Evolutionary conservation across 331 rosid genomes (phyloP).

Genomic region (Cucumis variabilis): DNA sequence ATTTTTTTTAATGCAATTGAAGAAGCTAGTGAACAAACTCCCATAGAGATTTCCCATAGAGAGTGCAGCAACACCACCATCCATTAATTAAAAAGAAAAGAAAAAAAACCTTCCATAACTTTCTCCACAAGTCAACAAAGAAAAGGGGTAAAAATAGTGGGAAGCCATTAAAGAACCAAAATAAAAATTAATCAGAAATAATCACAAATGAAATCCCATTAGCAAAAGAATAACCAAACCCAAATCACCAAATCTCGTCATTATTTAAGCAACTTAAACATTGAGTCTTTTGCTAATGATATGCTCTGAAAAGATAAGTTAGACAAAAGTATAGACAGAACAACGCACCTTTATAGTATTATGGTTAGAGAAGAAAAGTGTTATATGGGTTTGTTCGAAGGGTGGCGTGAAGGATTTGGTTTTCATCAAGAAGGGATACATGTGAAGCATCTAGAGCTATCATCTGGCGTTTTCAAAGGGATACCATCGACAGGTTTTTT

Average conservation of each 20-base stretch:
- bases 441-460: too few species aligned
- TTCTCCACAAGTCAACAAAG: conserved; percentile 21
- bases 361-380: too few species aligned
- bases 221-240: not conserved
- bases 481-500: too few species aligned
- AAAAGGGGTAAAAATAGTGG: not conserved
- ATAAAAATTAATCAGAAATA: not conserved
- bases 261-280: not conserved
- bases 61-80: not conserved
- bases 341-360: too few species aligned
- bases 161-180: conserved; percentile 11
- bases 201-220: conserved; percentile 12
- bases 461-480: too few species aligned
- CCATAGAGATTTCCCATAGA: conserved; percentile 5
- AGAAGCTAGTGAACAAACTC: not conserved
- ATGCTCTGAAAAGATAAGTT: too few species aligned
- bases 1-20: not conserved
- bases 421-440: too few species aligned
- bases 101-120: not conserved
- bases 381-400: too few species aligned
- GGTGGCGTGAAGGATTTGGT: too few species aligned
- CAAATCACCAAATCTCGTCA: not conserved
- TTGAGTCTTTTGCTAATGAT: too few species aligned
- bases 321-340: too few species aligned
- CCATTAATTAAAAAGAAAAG: not conserved